phyloP scores from a whole-genome alignment of 257 asterid species.

The Agastache rugosa region DNA sequence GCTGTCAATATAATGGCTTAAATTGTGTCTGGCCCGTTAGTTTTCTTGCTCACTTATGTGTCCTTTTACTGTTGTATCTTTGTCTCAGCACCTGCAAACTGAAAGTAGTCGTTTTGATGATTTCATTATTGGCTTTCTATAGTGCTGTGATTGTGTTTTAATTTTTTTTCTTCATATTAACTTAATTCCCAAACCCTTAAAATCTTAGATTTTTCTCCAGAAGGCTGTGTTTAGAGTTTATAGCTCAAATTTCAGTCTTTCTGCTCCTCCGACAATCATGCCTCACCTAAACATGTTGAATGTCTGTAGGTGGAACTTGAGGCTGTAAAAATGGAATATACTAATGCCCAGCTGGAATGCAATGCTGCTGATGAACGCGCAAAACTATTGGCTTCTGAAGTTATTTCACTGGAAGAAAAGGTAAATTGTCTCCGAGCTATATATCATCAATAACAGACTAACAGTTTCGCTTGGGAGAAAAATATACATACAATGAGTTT shows the following conservation, averaged over 20 bases:
- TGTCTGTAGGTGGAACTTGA: slow-evolving; percentile 80
- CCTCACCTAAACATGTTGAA: slow-evolving; percentile 29
- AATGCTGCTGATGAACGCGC: slow-evolving; percentile 98
- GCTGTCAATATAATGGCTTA: slow-evolving; percentile 24
- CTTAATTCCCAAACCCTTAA: slow-evolving; percentile 1
- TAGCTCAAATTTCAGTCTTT: slow-evolving; percentile 4
- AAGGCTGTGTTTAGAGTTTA: slow-evolving; percentile 22
- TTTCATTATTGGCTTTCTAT: slow-evolving; percentile 17
- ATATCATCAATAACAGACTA: slow-evolving; percentile 2
- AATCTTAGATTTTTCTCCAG: slow-evolving; percentile 17
- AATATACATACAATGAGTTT: slow-evolving; percentile 22
- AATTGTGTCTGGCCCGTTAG: slow-evolving; percentile 5
- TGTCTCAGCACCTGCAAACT: slow-evolving; percentile 27
- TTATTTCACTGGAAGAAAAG: slow-evolving; percentile 97
- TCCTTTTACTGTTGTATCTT: slow-evolving; percentile 20
- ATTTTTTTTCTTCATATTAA: neutral
- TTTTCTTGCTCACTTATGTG: slow-evolving; percentile 5
- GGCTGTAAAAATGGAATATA: slow-evolving; percentile 69
- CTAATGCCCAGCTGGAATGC: slow-evolving; percentile 88
- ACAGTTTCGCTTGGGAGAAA: slow-evolving; percentile 9
- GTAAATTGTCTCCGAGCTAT: slow-evolving; percentile 44
- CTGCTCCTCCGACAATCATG: slow-evolving; percentile 2
- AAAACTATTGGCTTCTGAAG: slow-evolving; percentile 93
- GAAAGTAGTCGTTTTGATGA: slow-evolving; percentile 19
- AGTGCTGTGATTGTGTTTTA: slow-evolving; percentile 11